phyloP scores from a whole-genome alignment of 441 rosid genomes.

The Lepidium campestre region DNA sequence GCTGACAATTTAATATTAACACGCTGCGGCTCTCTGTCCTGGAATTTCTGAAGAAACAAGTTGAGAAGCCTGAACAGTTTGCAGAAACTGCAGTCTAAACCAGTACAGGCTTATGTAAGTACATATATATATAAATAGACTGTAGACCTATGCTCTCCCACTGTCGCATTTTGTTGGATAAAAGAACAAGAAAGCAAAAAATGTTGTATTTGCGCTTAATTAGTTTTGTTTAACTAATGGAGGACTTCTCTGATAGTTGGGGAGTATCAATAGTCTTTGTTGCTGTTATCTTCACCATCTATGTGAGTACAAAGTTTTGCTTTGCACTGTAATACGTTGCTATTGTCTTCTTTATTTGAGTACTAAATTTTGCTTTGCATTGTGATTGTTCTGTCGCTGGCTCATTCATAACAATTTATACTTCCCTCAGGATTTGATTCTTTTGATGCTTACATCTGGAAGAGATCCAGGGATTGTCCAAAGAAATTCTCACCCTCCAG shows the following conservation, averaged over 20 bases:
- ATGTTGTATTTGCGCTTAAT: constrained; percentile 8
- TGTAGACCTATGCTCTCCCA: background rate
- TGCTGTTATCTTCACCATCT: constrained; percentile 41
- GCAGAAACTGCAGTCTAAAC: constrained; percentile 23
- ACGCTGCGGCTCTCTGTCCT: constrained; percentile 74
- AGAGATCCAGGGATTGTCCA: constrained; percentile 64
- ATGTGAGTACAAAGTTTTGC: constrained; percentile 28
- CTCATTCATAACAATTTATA: background rate
- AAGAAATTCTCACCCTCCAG: constrained; percentile 43
- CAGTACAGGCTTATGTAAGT: background rate
- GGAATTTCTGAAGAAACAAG: constrained; percentile 72
- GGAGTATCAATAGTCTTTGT: constrained; percentile 41
- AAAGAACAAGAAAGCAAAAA: constrained; percentile 11
- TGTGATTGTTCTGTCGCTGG: background rate
- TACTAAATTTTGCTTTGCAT: background rate
- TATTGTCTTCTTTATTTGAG: constrained; percentile 42
- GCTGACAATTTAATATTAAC: constrained; percentile 2
- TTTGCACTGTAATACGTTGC: constrained; percentile 13
- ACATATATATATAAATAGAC: constrained; percentile 11
- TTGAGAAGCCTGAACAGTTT: constrained; percentile 38
- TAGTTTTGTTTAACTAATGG: no score
- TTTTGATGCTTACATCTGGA: constrained; percentile 49
- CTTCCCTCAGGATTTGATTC: constrained; percentile 36
- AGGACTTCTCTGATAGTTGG: constrained; percentile 34
- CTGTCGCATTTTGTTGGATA: constrained; percentile 8